Conservation (phyloP, 192 early-diverging fungal species). For the Coemansia sp. region DNA sequence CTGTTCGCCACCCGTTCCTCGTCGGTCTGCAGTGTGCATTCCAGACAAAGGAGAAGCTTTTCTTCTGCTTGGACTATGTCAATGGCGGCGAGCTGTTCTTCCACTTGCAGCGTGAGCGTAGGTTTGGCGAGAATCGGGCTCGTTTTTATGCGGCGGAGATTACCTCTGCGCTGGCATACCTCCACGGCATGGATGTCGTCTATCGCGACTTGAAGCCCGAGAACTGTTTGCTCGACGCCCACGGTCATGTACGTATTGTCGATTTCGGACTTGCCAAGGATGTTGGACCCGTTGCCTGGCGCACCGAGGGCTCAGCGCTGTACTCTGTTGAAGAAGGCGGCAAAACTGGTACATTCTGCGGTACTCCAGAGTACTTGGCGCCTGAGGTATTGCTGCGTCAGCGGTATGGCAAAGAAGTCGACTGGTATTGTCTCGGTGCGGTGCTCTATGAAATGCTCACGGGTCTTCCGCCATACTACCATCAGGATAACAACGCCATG, state of each 20-base stretch:
- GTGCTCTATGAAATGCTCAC: constrained; percentile 66
- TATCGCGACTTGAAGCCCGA: constrained; percentile 84
- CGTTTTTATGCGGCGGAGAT: constrained; percentile 49
- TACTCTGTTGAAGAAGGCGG: constrained; percentile 56
- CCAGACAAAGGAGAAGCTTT: constrained; percentile 75
- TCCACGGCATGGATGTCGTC: constrained; percentile 92
- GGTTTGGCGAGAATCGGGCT: constrained; percentile 19
- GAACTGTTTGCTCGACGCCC: constrained; percentile 83
- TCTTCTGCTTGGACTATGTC: constrained; percentile 77
- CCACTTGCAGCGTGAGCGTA: constrained; percentile 71
- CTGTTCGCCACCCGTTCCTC: constrained; percentile 65
- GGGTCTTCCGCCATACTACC: constrained; percentile 65
- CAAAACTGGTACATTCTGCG: constrained; percentile 72
- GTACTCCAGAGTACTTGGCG: constrained; percentile 73
- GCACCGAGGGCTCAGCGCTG: constrained; percentile 69
- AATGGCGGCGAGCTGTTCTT: constrained; percentile 79
- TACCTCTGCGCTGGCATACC: constrained; percentile 66
- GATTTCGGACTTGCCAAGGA: constrained; percentile 95
- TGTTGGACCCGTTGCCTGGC: constrained; percentile 55
- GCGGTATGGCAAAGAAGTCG: constrained; percentile 65
- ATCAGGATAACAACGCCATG: constrained; percentile 37
- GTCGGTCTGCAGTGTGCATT: constrained; percentile 75
- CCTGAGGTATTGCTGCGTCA: constrained; percentile 68
- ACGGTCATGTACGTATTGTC: constrained; percentile 78
- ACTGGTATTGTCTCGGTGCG: constrained; percentile 75